These are phyloP conservation scores for Sarcocystis neurona DNA, from an alignment of 169 alveolate genomes.

Conservation along the genomic window DNA sequence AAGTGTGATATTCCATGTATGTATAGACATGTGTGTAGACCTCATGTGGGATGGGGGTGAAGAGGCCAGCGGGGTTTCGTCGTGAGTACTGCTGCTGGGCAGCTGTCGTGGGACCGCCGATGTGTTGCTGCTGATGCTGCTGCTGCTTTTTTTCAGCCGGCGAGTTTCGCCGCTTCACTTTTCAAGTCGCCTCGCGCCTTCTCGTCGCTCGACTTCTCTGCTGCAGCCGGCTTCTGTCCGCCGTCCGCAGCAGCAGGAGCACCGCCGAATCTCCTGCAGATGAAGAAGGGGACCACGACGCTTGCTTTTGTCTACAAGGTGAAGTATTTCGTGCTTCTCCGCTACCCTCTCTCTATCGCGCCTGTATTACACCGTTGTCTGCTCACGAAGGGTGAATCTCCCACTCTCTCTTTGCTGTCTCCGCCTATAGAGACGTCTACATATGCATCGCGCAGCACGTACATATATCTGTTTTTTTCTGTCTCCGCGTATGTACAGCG, in stretches of 20 bases:
- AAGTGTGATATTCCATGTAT: not conserved
- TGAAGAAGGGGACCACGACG: slow-evolving; percentile 97
- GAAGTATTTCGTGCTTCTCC: no score
- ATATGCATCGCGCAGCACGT: not conserved
- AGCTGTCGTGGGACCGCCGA: not conserved
- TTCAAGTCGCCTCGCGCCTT: not conserved
- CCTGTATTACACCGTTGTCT: no score
- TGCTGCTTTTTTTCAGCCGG: slow-evolving; percentile 26
- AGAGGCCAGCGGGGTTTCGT: not conserved
- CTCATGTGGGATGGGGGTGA: not conserved
- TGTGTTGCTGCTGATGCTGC: not conserved
- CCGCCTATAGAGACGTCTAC: no score
- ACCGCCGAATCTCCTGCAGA: slow-evolving; percentile 62
- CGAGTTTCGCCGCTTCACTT: slow-evolving; percentile 22
- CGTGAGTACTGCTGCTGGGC: not conserved
- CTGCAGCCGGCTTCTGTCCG: slow-evolving; percentile 17
- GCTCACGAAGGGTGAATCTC: no score
- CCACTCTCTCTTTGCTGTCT: no score
- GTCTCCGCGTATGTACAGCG: not conserved
- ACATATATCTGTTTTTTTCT: not conserved
- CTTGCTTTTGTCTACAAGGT: slow-evolving; percentile 89
- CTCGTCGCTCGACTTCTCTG: slow-evolving; percentile 8
- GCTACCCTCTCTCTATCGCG: no score
- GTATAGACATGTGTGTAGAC: not conserved
- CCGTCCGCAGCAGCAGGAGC: slow-evolving; percentile 10